These are phyloP conservation scores for Lodderomyces parapsilosis DNA, from an alignment of 1,139 yeast genomes.

Conservation along the genomic window DNA sequence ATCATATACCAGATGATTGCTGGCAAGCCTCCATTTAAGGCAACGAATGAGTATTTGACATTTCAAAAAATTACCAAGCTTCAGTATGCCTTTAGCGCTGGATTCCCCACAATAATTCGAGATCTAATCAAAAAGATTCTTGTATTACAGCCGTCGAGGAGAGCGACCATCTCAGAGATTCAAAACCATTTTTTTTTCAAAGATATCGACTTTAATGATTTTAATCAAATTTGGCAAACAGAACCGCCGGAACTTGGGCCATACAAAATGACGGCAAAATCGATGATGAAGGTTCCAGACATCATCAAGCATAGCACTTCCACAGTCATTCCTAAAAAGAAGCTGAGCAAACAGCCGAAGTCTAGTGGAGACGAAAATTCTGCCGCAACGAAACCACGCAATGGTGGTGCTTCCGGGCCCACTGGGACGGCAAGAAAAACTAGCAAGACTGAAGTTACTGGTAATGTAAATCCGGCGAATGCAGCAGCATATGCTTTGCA, in stretches of 20 bases:
- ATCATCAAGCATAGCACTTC: conserved; percentile 26
- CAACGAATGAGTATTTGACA: conserved; percentile 70
- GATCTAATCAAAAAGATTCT: conserved; percentile 46
- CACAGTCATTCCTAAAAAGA: conserved; percentile 14
- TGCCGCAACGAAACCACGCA: not conserved
- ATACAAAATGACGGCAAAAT: conserved; percentile 51
- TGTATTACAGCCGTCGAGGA: conserved; percentile 43
- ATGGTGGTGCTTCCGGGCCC: conserved; percentile 2
- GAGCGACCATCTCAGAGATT: conserved; percentile 38
- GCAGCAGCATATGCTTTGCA: conserved; percentile 48
- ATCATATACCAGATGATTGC: conserved; percentile 72
- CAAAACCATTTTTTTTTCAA: conserved; percentile 69
- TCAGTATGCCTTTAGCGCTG: conserved; percentile 64
- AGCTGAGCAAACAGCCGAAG: conserved; percentile 10
- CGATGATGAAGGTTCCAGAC: conserved; percentile 57
- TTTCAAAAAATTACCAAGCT: conserved; percentile 51
- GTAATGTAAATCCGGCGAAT: conserved; percentile 34
- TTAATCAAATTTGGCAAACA: conserved; percentile 63
- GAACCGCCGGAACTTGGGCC: conserved; percentile 80
- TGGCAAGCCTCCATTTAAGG: conserved; percentile 80
- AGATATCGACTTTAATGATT: conserved; percentile 62
- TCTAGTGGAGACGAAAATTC: conserved; percentile 7
- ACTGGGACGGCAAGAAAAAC: conserved; percentile 1
- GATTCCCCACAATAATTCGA: conserved; percentile 47
- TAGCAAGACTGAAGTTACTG: conserved; percentile 2